Evolutionary conservation across 2,329 filamentous ascomycete species (phyloP), one percentile per base, ranked within the genome.

Genomic region (Ophiocordyceps camponoti-saundersi): DNA sequence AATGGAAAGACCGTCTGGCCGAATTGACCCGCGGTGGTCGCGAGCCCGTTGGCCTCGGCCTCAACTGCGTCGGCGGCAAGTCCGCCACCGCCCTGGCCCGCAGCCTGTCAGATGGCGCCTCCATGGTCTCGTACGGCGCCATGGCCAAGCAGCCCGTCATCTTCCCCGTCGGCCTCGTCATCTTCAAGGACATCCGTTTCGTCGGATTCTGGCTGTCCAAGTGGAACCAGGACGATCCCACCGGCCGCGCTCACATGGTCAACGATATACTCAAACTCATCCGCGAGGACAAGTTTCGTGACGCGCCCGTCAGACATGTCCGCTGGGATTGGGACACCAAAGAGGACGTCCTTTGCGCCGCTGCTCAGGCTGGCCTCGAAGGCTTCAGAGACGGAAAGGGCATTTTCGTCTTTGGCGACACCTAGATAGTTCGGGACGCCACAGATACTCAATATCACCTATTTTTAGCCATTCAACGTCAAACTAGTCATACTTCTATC

Each of bases 41-140:
- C 43, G 82, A 89, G 50, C 70, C 76, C 15, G 72, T 96, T 47
- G 76, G 79, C 41, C 69, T 98, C 1, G 92, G 80, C 0, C 65
- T 98, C 49, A 98, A 98, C 63, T 96, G 92, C 60, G 90, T 98
- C 0, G 92, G 92, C 36, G 92, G 92, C 6, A 86, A 89, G 61
- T 79, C 81, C 12, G 87, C 88, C 4, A 82, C 82, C 26, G 75
- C 80, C 1, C 70, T 98, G 58, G 82, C 89, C 6, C 85, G 88
- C 57, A 73, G 76, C 7, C 71, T 98, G 3, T 72, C 74, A 6
- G 67, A 77, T 0, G 75, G 77, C 21, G 84, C 77, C 1, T 80
- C 82, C 48, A 71, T 96, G 63, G 87, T 98, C 22, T 95, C 90
- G 5, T 98, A 98, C 60, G 92, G 92, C 23, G 90, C 85, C 45